phyloP scores from a whole-genome alignment of 768 basidiomycete species.

The Phylloporus scabripes region DNA sequence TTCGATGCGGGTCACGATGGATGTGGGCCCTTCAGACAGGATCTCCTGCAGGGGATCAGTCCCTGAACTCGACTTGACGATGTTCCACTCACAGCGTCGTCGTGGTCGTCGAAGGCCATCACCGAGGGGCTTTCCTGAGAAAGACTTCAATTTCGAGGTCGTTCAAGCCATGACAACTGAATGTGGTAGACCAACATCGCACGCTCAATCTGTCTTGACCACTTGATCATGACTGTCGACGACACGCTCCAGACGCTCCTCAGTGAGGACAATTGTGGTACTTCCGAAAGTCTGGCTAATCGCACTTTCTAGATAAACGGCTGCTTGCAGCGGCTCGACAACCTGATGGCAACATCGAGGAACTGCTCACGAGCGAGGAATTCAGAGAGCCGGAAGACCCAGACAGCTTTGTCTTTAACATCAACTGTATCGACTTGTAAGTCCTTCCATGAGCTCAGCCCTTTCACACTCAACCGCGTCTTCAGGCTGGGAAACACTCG shows the following conservation, averaged over 20 bases:
- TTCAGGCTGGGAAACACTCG: slow-evolving; percentile 28
- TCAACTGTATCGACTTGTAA: slow-evolving; percentile 29
- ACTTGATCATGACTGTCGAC: slow-evolving; percentile 10
- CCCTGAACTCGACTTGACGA: background rate
- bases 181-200: no score
- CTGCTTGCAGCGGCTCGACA: slow-evolving; percentile 22
- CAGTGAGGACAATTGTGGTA: slow-evolving; percentile 7
- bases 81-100: slow-evolving; percentile 9
- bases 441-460: background rate
- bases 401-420: slow-evolving; percentile 24
- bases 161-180: no score
- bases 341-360: slow-evolving; percentile 20
- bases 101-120: slow-evolving; percentile 9
- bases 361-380: slow-evolving; percentile 17
- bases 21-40: slow-evolving; percentile 23
- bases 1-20: slow-evolving; percentile 20
- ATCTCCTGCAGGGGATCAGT: slow-evolving; percentile 16
- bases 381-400: slow-evolving; percentile 15
- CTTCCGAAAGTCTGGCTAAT: background rate
- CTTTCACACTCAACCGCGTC: background rate
- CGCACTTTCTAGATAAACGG: slow-evolving; percentile 18
- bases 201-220: no score
- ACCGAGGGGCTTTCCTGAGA: background rate
- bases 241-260: slow-evolving; percentile 14
- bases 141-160: no score